Conservation (phyloP, 805 yeast species). For the Wickerhamiella slavikovae region DNA sequence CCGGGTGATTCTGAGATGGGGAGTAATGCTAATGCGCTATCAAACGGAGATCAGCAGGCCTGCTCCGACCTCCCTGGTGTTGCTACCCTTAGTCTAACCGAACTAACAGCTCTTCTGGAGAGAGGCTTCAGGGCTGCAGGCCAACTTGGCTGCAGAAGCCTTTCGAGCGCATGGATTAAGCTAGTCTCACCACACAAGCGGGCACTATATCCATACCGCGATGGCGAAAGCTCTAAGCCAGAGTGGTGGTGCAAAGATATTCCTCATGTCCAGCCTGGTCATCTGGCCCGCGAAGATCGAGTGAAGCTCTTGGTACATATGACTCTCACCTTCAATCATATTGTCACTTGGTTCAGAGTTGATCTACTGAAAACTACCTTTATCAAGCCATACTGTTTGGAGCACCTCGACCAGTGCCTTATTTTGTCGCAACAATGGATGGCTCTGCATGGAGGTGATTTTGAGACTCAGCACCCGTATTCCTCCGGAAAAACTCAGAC, state of each 20-base stretch:
- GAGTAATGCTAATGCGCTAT: not conserved
- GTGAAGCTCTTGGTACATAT: conserved; percentile 23
- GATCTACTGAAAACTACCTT: too few relatives aligned
- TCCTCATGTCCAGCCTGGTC: conserved; percentile 56
- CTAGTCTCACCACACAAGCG: conserved; percentile 48
- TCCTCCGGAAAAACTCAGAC: too few relatives aligned
- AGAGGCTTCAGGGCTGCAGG: too few relatives aligned
- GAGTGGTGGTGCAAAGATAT: conserved; percentile 50
- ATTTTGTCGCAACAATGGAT: too few relatives aligned
- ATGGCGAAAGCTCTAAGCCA: conserved; percentile 30
- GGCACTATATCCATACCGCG: conserved; percentile 38
- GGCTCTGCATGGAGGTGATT: too few relatives aligned
- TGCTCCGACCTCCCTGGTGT: not conserved
- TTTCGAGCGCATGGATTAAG: conserved; percentile 52
- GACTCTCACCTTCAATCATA: too few relatives aligned
- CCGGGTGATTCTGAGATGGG: not conserved
- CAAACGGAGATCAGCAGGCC: not conserved
- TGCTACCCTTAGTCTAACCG: not conserved
- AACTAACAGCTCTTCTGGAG: conserved; percentile 9
- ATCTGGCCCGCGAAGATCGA: conserved; percentile 38
- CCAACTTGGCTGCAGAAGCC: conserved; percentile 36
- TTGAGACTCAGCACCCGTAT: too few relatives aligned
- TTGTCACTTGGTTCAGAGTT: too few relatives aligned
- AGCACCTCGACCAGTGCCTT: too few relatives aligned
- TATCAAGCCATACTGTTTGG: too few relatives aligned